Percentiles rank a stretch among this genome's conserved stretches.
phyloP scores from a whole-genome alignment of 139 green algal genomes.

The Chlamydomonas schloesseri region DNA sequence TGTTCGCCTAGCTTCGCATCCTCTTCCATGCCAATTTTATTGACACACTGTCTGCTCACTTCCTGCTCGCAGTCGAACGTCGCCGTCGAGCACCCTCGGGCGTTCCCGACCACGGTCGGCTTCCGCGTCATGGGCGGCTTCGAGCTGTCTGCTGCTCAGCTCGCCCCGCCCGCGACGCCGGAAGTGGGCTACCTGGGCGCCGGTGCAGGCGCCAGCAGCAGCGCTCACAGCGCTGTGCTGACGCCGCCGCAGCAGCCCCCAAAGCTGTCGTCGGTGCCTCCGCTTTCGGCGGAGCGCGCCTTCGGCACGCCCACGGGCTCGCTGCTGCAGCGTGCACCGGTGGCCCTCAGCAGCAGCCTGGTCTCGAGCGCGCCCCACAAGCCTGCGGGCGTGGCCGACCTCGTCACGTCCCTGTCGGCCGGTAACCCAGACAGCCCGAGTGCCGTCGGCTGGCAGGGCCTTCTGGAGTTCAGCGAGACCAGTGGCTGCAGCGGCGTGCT shows the following conservation, averaged over 20 bases:
- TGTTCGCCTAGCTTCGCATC: no score
- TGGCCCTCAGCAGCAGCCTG: neutral
- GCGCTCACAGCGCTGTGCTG: constrained; percentile 5
- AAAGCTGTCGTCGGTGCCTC: constrained; percentile 15
- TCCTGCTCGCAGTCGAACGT: constrained; percentile 28
- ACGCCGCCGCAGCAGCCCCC: constrained; percentile 33
- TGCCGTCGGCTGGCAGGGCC: constrained; percentile 62
- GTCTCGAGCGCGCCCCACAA: neutral
- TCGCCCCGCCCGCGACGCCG: neutral
- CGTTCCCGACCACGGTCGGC: constrained; percentile 37
- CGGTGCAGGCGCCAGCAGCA: neutral
- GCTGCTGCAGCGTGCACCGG: constrained; percentile 12
- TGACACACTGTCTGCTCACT: neutral
- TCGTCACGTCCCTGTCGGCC: constrained; percentile 3
- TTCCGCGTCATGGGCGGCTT: constrained; percentile 36
- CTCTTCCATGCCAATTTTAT: no score
- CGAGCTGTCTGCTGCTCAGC: constrained; percentile 18
- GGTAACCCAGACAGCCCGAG: neutral
- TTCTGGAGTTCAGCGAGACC: constrained; percentile 66
- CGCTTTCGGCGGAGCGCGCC: neutral
- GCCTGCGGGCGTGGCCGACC: neutral
- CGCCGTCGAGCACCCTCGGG: constrained; percentile 30
- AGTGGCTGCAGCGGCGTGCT: constrained; percentile 53
- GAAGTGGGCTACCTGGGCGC: neutral
- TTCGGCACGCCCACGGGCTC: no score